These are phyloP conservation scores for Nicotiana tomentosiformis DNA, from an alignment of 257 asterid species.

Conservation along the genomic window DNA sequence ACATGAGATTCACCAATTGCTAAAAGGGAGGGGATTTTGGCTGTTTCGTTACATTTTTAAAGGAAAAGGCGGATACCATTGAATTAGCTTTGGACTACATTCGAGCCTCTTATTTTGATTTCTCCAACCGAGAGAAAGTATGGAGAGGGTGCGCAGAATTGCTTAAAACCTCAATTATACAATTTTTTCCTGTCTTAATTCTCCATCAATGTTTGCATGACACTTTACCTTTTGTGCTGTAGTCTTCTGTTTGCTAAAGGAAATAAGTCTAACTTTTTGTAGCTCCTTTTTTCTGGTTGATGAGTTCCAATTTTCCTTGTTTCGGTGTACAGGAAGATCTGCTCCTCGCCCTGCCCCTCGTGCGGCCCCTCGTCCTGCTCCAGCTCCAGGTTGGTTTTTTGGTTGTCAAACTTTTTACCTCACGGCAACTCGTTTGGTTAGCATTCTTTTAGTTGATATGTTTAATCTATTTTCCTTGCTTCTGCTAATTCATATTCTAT, in stretches of 20 bases:
- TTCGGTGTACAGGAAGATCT: constrained; percentile 58
- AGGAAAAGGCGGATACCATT: too few relatives aligned
- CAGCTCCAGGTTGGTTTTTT: constrained; percentile 1
- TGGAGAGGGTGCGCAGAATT: background rate
- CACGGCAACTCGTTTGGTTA: background rate
- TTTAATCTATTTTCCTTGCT: background rate
- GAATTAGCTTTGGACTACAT: too few relatives aligned
- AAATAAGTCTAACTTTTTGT: background rate
- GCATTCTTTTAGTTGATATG: background rate
- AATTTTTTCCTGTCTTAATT: background rate
- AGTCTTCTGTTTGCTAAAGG: background rate
- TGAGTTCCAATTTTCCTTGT: background rate
- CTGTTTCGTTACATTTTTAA: too few relatives aligned
- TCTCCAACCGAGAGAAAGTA: background rate
- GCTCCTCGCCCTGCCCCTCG: constrained; percentile 79
- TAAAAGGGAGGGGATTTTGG: background rate
- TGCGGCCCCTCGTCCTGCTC: constrained; percentile 7
- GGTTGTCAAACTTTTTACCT: background rate
- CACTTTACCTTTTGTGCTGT: background rate
- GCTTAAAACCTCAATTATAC: background rate
- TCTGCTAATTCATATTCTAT: background rate
- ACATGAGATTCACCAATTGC: background rate
- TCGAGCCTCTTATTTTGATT: too few relatives aligned
- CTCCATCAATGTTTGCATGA: background rate
- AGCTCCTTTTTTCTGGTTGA: background rate